Evolutionary conservation across 768 basidiomycete species (phyloP).

Genomic region (Termitomyces sp.): DNA sequence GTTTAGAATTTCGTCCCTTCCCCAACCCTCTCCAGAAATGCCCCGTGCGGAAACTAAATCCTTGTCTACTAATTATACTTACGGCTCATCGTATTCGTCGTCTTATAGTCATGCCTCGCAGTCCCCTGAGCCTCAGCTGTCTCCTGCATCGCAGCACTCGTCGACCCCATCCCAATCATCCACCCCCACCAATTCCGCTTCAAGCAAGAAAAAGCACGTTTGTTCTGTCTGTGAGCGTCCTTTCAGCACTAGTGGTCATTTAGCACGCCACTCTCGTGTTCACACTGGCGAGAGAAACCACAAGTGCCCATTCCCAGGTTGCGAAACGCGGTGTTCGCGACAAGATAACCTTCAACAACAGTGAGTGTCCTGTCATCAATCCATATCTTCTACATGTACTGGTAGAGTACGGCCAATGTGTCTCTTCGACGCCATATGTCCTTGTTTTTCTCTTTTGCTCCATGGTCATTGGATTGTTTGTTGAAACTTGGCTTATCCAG

Average conservation of each 20-base stretch:
- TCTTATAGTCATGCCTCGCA: slow-evolving; percentile 19
- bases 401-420: neutral
- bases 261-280: slow-evolving; percentile 82
- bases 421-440: neutral
- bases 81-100: slow-evolving; percentile 22
- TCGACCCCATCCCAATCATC: slow-evolving; percentile 13
- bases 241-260: slow-evolving; percentile 87
- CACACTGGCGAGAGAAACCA: slow-evolving; percentile 93
- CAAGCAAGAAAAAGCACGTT: slow-evolving; percentile 46
- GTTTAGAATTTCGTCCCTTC: slow-evolving; percentile 15
- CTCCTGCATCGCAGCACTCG: slow-evolving; percentile 21
- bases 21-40: slow-evolving; percentile 20
- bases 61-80: slow-evolving; percentile 21
- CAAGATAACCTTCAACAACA: slow-evolving; percentile 81
- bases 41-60: slow-evolving; percentile 31
- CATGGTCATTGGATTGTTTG: neutral
- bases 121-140: slow-evolving; percentile 17
- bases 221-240: slow-evolving; percentile 70
- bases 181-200: slow-evolving; percentile 10
- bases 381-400: neutral
- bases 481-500: slow-evolving; percentile 26
- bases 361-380: slow-evolving; percentile 25
- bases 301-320: slow-evolving; percentile 93
- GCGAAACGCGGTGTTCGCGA: slow-evolving; percentile 83
- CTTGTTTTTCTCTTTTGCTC: neutral